Percentiles rank a stretch among this genome's conserved stretches.
These are phyloP conservation scores for Pleodorina starrii DNA, from an alignment of 139 green algal species.

Conservation along the genomic window DNA sequence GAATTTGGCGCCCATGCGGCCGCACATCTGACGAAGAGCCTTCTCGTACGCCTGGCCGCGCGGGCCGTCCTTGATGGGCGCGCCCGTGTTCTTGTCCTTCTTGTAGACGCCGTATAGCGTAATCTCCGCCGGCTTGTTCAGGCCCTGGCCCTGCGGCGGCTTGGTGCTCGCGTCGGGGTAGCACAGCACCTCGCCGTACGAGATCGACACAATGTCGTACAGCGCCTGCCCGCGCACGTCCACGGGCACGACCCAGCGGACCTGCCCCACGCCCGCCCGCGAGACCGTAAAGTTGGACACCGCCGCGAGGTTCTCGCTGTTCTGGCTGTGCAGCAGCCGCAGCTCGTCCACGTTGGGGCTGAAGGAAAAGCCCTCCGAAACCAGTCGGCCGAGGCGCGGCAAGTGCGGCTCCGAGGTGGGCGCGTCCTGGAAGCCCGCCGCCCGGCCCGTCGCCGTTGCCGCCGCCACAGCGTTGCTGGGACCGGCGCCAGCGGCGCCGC, in stretches of 20 bases:
- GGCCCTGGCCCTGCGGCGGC: slow-evolving; percentile 82
- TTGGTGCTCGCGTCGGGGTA: slow-evolving; percentile 83
- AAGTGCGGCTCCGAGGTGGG: slow-evolving; percentile 33
- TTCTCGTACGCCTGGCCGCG: slow-evolving; percentile 63
- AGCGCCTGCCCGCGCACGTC: slow-evolving; percentile 86
- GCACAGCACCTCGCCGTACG: slow-evolving; percentile 73
- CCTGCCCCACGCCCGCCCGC: slow-evolving; percentile 74
- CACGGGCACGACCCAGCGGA: slow-evolving; percentile 87
- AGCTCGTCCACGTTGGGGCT: slow-evolving; percentile 59
- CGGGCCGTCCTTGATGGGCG: slow-evolving; percentile 64
- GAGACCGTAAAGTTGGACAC: slow-evolving; percentile 81
- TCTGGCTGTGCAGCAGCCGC: slow-evolving; percentile 48
- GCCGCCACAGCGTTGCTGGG: not conserved
- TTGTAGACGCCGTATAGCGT: slow-evolving; percentile 79
- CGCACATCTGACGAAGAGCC: slow-evolving; percentile 66
- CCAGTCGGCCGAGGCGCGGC: slow-evolving; percentile 55
- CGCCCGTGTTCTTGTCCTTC: slow-evolving; percentile 74
- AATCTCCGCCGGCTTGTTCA: slow-evolving; percentile 88
- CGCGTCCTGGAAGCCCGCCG: not conserved
- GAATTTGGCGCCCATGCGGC: slow-evolving; percentile 84
- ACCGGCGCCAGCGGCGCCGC: not conserved
- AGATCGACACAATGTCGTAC: slow-evolving; percentile 80
- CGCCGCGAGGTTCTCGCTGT: slow-evolving; percentile 49
- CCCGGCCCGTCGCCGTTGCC: not conserved
- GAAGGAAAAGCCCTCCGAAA: slow-evolving; percentile 59